A percentile compares a stretch with the other conserved stretches of the same genome.
These are phyloP conservation scores for Scytalidium lignicola DNA, from an alignment of 2,329 filamentous ascomycete species.

Conservation along the genomic window DNA sequence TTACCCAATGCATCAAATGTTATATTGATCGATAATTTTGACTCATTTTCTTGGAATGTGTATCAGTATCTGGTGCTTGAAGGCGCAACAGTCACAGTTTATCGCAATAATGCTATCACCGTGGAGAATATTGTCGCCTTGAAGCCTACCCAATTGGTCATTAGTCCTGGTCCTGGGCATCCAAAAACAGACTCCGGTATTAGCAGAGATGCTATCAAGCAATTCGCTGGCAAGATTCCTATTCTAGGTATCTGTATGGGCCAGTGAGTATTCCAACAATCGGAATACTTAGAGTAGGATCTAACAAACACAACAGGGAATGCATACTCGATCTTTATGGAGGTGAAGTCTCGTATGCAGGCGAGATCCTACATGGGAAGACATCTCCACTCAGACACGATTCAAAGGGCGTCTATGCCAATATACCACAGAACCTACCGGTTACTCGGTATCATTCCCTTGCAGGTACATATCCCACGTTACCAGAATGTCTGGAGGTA, in stretches of 20 bases:
- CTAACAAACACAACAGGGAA: constrained; percentile 50
- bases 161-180: constrained; percentile 93
- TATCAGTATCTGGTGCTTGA: constrained; percentile 98
- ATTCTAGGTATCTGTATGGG: constrained; percentile 99
- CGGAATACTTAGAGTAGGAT: neutral
- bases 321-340: constrained; percentile 95
- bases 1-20: constrained; percentile 82
- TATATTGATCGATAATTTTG: constrained; percentile 96
- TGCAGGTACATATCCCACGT: constrained; percentile 81
- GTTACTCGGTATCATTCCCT: constrained; percentile 97
- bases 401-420: constrained; percentile 81
- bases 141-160: constrained; percentile 87
- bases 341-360: constrained; percentile 84
- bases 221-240: constrained; percentile 93
- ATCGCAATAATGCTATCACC: constrained; percentile 86
- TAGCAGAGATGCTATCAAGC: constrained; percentile 82
- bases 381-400: constrained; percentile 90
- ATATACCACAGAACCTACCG: constrained; percentile 72
- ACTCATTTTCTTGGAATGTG: constrained; percentile 99
- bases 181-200: constrained; percentile 87
- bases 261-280: constrained; percentile 55
- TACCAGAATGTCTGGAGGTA: constrained; percentile 81
- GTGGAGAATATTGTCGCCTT: constrained; percentile 77
- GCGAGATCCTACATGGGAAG: constrained; percentile 96
- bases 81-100: constrained; percentile 83